Conservation (phyloP, 805 yeast genomes). For the Starmerella scarabaei region DNA sequence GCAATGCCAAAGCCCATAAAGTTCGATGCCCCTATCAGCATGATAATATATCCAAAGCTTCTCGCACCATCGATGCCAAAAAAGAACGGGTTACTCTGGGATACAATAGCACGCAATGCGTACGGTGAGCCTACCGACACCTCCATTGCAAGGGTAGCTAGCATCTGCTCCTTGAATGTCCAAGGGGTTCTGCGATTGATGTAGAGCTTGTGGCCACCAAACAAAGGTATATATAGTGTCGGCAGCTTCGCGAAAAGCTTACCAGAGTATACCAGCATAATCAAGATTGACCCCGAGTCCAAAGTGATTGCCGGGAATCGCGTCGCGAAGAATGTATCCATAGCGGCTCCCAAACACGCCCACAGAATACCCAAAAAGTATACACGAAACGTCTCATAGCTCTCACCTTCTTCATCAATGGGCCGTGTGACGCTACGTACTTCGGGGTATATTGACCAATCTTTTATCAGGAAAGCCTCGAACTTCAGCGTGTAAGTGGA, state of each 20-base stretch:
- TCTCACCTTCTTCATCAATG: conserved; percentile 36
- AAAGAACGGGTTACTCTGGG: conserved; percentile 24
- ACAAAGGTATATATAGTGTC: conserved; percentile 9
- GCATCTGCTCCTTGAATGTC: conserved; percentile 24
- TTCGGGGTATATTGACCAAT: conserved; percentile 48
- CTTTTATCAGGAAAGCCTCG: conserved; percentile 34
- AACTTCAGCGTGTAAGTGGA: conserved; percentile 20
- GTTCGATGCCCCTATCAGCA: conserved; percentile 37
- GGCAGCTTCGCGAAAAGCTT: conserved; percentile 28
- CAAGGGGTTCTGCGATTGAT: conserved; percentile 45
- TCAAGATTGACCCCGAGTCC: conserved; percentile 42
- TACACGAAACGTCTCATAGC: conserved; percentile 41
- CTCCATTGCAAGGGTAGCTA: conserved; percentile 34
- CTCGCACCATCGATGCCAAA: conserved; percentile 20
- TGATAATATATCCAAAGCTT: conserved; percentile 33
- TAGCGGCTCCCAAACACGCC: conserved; percentile 43
- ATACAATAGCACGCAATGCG: conserved; percentile 25
- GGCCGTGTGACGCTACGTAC: conserved; percentile 45
- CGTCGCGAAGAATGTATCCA: conserved; percentile 46
- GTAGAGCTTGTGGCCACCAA: conserved; percentile 4
- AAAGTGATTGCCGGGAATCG: conserved; percentile 44
- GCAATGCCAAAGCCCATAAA: conserved; percentile 42
- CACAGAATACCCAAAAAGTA: conserved; percentile 41
- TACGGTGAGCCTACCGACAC: conserved; percentile 23
- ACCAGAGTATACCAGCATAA: conserved; percentile 52